Conservation (phyloP, 225 moss, liverwort and hornwort species). For the Bryoerythrophyllum caledonicum region DNA sequence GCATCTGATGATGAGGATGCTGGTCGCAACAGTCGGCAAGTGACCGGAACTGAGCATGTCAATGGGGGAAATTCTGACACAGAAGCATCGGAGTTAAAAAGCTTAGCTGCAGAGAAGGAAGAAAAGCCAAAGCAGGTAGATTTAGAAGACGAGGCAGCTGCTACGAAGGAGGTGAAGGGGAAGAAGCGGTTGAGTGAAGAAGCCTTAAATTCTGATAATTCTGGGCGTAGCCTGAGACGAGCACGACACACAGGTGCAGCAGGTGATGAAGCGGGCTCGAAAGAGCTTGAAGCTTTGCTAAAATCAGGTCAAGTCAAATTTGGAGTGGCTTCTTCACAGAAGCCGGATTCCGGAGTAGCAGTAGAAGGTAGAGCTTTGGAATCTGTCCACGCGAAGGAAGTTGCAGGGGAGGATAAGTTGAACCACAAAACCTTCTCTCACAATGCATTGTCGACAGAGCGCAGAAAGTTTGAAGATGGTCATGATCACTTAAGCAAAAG, state of each 20-base stretch:
- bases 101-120: slow-evolving; percentile 34
- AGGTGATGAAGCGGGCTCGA: slow-evolving; percentile 29
- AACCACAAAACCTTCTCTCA: slow-evolving; percentile 25
- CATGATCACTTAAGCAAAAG: slow-evolving; percentile 33
- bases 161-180: slow-evolving; percentile 42
- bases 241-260: slow-evolving; percentile 37
- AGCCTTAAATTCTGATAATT: slow-evolving; percentile 27
- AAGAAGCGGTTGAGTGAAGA: slow-evolving; percentile 60
- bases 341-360: slow-evolving; percentile 27
- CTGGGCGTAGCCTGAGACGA: slow-evolving; percentile 50
- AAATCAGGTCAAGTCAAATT: slow-evolving; percentile 31
- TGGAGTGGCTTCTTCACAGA: slow-evolving; percentile 29
- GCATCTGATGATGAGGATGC: slow-evolving; percentile 97
- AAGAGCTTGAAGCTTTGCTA: slow-evolving; percentile 22
- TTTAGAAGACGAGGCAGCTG: slow-evolving; percentile 35
- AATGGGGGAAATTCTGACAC: slow-evolving; percentile 36
- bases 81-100: slow-evolving; percentile 42
- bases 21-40: slow-evolving; percentile 47
- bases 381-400: slow-evolving; percentile 33
- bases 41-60: slow-evolving; percentile 37
- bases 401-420: slow-evolving; percentile 31
- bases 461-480: slow-evolving; percentile 40
- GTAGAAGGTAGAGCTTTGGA: slow-evolving; percentile 34
- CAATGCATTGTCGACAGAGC: slow-evolving; percentile 25
- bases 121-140: slow-evolving; percentile 21